Evolutionary conservation across 2,329 filamentous ascomycete species (phyloP).

Genomic region (Orbilia oligospora): DNA sequence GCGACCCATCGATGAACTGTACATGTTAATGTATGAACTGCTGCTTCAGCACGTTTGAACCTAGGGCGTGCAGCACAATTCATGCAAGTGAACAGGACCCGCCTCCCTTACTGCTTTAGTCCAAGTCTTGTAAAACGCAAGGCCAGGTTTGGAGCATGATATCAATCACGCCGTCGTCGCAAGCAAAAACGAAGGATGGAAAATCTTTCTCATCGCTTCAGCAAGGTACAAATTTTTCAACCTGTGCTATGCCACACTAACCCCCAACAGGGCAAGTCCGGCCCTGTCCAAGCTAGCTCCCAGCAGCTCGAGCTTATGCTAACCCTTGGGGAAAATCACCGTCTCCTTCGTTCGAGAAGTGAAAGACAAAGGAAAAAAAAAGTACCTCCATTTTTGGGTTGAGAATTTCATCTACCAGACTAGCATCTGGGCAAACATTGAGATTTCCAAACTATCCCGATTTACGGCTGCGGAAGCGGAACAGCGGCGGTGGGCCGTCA

Average conservation of each 20-base stretch:
- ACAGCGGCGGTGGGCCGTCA: constrained; percentile 60
- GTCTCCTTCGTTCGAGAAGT: constrained; percentile 1
- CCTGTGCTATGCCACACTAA: constrained; percentile 36
- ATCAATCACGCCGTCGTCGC: constrained; percentile 47
- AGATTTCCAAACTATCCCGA: constrained; percentile 33
- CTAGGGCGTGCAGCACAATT: constrained; percentile 57
- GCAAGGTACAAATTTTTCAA: constrained; percentile 60
- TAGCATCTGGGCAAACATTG: constrained; percentile 31
- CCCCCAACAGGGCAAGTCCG: constrained; percentile 51
- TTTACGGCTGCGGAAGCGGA: constrained; percentile 60
- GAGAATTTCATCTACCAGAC: constrained; percentile 30
- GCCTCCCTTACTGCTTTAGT: constrained; percentile 57
- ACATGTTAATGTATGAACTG: constrained; percentile 44
- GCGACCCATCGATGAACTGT: constrained; percentile 59
- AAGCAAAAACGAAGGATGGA: constrained; percentile 41
- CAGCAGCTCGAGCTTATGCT: constrained; percentile 47
- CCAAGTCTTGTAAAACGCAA: constrained; percentile 52
- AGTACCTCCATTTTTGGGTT: constrained; percentile 37
- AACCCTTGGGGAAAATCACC: constrained; percentile 47
- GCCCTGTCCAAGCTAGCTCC: constrained; percentile 34
- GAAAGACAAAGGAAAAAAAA: constrained; percentile 6
- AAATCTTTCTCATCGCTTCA: constrained; percentile 61
- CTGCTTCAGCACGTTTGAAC: constrained; percentile 60
- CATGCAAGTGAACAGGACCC: constrained; percentile 60
- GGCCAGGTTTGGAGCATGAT: constrained; percentile 51